A percentile compares a stretch with the other conserved stretches of the same genome.
Evolutionary conservation across 2,329 filamentous ascomycete genomes (phyloP).

Genomic region (Sclerotiophoma versabilis): DNA sequence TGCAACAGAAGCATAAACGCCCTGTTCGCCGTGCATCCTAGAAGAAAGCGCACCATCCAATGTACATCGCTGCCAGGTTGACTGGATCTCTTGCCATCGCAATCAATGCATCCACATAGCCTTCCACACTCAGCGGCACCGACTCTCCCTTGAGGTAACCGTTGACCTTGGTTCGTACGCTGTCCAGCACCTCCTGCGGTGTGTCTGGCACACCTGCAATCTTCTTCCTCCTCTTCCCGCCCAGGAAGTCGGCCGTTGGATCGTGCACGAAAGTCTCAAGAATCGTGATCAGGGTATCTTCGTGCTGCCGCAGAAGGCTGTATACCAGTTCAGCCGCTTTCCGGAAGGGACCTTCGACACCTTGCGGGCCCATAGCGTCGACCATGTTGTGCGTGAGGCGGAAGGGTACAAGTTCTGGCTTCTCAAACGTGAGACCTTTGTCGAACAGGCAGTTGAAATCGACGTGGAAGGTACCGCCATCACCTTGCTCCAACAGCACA

Average conservation of each 20-base stretch:
- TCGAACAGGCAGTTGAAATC: constrained; percentile 99
- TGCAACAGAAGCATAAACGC: background rate
- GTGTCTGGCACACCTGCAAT: constrained; percentile 68
- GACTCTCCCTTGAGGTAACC: constrained; percentile 86
- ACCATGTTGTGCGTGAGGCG: constrained; percentile 98
- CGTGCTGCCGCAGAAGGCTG: constrained; percentile 82
- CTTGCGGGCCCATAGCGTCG: constrained; percentile 93
- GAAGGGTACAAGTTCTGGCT: constrained; percentile 94
- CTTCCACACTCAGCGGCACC: constrained; percentile 92
- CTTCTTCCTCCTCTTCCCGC: constrained; percentile 66
- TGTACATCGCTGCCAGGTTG: constrained; percentile 93
- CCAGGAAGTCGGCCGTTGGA: constrained; percentile 90
- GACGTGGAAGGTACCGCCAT: constrained; percentile 93
- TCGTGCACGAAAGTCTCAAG: constrained; percentile 97
- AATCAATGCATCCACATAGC: constrained; percentile 96
- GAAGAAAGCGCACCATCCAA: constrained; percentile 84
- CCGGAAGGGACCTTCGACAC: constrained; percentile 89
- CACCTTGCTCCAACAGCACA: constrained; percentile 90
- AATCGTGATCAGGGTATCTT: constrained; percentile 97
- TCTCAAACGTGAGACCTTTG: constrained; percentile 93
- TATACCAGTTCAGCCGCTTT: constrained; percentile 90
- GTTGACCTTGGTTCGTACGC: constrained; percentile 83
- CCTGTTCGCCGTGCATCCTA: constrained; percentile 37
- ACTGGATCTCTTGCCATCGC: constrained; percentile 80
- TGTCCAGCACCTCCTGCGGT: constrained; percentile 83